phyloP scores from a whole-genome alignment of 805 yeast species.

The Suhomyces sp. region DNA sequence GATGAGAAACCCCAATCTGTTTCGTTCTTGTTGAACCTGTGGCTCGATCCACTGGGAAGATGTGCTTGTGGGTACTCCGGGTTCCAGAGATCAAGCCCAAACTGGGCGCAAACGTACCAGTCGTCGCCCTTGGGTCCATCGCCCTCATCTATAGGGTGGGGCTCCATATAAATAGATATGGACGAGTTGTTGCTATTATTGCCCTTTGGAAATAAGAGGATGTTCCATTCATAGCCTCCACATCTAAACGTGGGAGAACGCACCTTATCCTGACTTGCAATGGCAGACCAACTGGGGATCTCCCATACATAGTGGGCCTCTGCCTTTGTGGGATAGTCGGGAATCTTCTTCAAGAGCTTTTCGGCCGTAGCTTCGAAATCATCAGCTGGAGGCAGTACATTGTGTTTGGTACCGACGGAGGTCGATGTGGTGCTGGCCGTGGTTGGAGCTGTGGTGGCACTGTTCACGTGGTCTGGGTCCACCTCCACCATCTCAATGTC shows the following conservation, averaged over 20 bases:
- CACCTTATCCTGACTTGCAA: constrained; percentile 41
- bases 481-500: constrained; percentile 9
- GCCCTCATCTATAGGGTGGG: constrained; percentile 45
- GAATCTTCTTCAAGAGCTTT: constrained; percentile 36
- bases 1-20: constrained; percentile 96
- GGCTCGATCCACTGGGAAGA: constrained; percentile 64
- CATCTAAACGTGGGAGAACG: constrained; percentile 49
- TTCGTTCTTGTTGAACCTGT: constrained; percentile 71
- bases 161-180: constrained; percentile 79
- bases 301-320: constrained; percentile 48
- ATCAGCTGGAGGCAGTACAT: constrained; percentile 26
- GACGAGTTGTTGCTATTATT: constrained; percentile 48
- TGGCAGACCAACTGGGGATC: constrained; percentile 46
- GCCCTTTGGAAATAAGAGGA: constrained; percentile 77
- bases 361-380: constrained; percentile 29
- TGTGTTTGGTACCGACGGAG: constrained; percentile 1
- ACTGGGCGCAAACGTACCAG: constrained; percentile 92
- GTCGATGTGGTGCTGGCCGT: too few species aligned
- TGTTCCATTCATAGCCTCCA: constrained; percentile 66
- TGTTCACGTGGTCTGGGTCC: constrained; percentile 9
- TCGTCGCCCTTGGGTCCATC: constrained; percentile 37
- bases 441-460: constrained; percentile 2
- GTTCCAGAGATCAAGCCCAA: constrained; percentile 80
- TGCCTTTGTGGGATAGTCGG: constrained; percentile 39
- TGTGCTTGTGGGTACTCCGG: constrained; percentile 67